Base-by-base conservation (phyloP, 1,139 yeast genomes). In the Geotrichum armillariae region DNA sequence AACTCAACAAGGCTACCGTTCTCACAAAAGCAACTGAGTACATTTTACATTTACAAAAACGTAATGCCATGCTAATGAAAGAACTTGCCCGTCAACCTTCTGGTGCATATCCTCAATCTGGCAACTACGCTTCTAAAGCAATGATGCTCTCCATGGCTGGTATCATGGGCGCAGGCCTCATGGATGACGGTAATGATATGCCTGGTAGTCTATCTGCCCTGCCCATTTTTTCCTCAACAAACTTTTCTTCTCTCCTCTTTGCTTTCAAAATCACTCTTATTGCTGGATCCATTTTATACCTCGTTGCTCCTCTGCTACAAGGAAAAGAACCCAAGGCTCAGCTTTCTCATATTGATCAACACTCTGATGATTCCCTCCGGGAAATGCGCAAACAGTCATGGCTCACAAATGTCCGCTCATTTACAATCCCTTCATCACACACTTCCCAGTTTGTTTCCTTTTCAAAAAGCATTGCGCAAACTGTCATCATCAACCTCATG, bases 21-120 rank as follows among this genome's bases (percentile, higher is more conserved):
- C 75, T 91, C 56, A 79, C 89, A 46, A 88, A 90, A 65, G 96
- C 97, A 4, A 86, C 94, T 1, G 97, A 90, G 66, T 91, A 90
- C 63, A 90, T 91, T 60, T 77, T 79, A 59, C 96, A 90, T 67
- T 74, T 91, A 63, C 95, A 90, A 63, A 68, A 70, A 49, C 85
- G 85, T 60, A 88, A 88, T 64, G 77, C 74, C 1, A 59, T 69
- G 16, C 72, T 87, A 58, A 71, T 68, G 55, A 71, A 74, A 50
- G 91, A 87, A 60, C 78, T 82, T 58, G 11, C 34, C 20, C 48
- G 40, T 3, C 25, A 23, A 3, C 50, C 46, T 16, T 41, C 34
- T 11, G 41, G 37, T 8, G 52, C 52, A 2, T 48, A 48, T 21
- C 52, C 52, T n/a, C 52, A 43, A 14, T 23, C 34, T 16, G 38